phyloP scores from a whole-genome alignment of 2,329 filamentous ascomycete genomes.

The Colletotrichum chlorophyti region DNA sequence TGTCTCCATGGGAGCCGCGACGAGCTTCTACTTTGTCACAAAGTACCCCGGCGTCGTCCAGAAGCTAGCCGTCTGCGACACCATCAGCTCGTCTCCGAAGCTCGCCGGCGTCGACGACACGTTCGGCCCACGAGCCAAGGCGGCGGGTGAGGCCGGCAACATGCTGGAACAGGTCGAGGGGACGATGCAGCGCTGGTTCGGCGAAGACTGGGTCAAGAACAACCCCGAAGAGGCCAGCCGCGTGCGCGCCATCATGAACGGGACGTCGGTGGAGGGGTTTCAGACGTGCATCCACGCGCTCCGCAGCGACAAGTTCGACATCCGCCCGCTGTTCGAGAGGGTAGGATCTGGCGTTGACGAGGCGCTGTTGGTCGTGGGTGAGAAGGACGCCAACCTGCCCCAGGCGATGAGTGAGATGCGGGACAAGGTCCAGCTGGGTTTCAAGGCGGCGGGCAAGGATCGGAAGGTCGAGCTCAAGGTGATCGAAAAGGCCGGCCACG shows the following conservation, averaged over 20 bases:
- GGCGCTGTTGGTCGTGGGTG: slow-evolving; percentile 46
- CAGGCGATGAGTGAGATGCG: slow-evolving; percentile 46
- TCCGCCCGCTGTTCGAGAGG: slow-evolving; percentile 41
- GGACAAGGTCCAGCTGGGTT: slow-evolving; percentile 40
- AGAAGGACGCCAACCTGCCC: slow-evolving; percentile 49
- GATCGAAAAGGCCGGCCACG: slow-evolving; percentile 45
- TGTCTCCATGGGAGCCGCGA: slow-evolving; percentile 52
- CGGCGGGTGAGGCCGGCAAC: slow-evolving; percentile 40
- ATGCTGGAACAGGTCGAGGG: slow-evolving; percentile 39
- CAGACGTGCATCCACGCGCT: slow-evolving; percentile 49
- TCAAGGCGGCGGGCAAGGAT: slow-evolving; percentile 34
- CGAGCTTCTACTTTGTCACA: slow-evolving; percentile 45
- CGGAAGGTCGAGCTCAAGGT: slow-evolving; percentile 40
- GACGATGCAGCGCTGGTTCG: slow-evolving; percentile 51
- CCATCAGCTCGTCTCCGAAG: slow-evolving; percentile 45
- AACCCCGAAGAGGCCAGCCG: slow-evolving; percentile 43
- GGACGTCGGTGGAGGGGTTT: slow-evolving; percentile 47
- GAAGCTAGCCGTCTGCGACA: slow-evolving; percentile 48
- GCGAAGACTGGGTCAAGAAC: slow-evolving; percentile 41
- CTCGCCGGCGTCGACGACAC: slow-evolving; percentile 43
- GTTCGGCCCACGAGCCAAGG: slow-evolving; percentile 43
- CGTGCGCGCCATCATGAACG: slow-evolving; percentile 43
- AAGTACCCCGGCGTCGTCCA: slow-evolving; percentile 45
- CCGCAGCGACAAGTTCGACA: slow-evolving; percentile 43
- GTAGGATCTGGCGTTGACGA: slow-evolving; percentile 42